These are phyloP conservation scores for Trichoderma gracile DNA, from an alignment of 2,329 filamentous ascomycete species.

Conservation along the genomic window DNA sequence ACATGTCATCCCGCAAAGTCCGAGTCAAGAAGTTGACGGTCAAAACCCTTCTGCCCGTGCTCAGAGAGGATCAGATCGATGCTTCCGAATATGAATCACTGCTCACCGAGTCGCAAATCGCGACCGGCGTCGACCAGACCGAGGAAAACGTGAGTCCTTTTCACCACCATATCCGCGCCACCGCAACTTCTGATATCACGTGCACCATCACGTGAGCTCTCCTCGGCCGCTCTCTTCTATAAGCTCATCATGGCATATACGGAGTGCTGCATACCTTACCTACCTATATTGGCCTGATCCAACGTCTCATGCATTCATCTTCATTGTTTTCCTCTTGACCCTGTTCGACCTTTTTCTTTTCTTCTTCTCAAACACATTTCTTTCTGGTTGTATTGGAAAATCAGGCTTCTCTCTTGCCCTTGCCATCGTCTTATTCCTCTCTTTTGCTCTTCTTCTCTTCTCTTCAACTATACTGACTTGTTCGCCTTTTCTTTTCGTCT, in stretches of 20 bases:
- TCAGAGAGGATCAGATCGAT: conserved; percentile 90
- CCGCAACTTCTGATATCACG: conserved; percentile 48
- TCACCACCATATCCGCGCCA: conserved; percentile 31
- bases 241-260: conserved; percentile 9
- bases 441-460: background rate
- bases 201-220: conserved; percentile 46
- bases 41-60: conserved; percentile 82
- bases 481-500: conserved; percentile 2
- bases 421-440: too few relatives aligned
- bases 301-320: background rate
- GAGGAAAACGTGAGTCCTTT: conserved; percentile 86
- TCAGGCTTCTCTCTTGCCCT: too few relatives aligned
- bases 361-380: background rate
- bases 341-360: background rate
- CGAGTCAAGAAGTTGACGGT: conserved; percentile 89
- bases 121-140: conserved; percentile 93
- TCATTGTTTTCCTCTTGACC: background rate
- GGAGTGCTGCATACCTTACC: background rate
- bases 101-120: conserved; percentile 80
- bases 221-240: conserved; percentile 35
- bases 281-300: background rate
- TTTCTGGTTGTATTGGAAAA: background rate
- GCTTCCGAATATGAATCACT: conserved; percentile 82
- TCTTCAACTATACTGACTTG: conserved; percentile 8
- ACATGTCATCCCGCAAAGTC: conserved; percentile 68